These are phyloP conservation scores for Camellia sinensis DNA, from an alignment of 148 eudicot species.

Conservation along the genomic window DNA sequence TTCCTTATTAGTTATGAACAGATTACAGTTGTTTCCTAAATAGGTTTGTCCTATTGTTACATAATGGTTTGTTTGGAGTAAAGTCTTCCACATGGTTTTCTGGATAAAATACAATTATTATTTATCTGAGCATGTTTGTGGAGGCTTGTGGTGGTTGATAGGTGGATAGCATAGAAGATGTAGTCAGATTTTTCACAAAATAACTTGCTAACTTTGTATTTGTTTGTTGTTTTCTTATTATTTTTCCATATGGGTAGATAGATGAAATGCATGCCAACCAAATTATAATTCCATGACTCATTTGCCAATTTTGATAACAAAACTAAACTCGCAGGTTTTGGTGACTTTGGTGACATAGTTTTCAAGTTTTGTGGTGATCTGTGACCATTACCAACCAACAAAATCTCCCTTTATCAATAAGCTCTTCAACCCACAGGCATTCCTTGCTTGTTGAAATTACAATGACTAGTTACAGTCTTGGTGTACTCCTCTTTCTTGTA, in stretches of 20 bases:
- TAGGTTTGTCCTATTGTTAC: constrained; percentile 4
- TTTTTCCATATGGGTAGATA: background rate
- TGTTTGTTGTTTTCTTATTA: background rate
- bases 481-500: background rate
- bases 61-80: background rate
- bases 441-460: background rate
- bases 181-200: background rate
- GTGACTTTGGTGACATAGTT: background rate
- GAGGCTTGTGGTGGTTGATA: background rate
- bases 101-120: background rate
- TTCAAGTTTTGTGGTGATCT: background rate
- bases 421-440: background rate
- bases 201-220: background rate
- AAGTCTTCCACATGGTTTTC: background rate
- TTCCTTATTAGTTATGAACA: background rate
- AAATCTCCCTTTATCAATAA: too few relatives aligned
- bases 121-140: background rate
- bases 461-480: background rate
- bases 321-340: background rate
- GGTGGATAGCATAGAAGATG: background rate
- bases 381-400: background rate
- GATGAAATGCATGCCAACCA: too few relatives aligned
- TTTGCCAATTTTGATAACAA: background rate
- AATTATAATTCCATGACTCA: background rate
- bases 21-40: background rate